Conservation (phyloP, 352 stramenopile genomes). For the Pythium volutum region DNA sequence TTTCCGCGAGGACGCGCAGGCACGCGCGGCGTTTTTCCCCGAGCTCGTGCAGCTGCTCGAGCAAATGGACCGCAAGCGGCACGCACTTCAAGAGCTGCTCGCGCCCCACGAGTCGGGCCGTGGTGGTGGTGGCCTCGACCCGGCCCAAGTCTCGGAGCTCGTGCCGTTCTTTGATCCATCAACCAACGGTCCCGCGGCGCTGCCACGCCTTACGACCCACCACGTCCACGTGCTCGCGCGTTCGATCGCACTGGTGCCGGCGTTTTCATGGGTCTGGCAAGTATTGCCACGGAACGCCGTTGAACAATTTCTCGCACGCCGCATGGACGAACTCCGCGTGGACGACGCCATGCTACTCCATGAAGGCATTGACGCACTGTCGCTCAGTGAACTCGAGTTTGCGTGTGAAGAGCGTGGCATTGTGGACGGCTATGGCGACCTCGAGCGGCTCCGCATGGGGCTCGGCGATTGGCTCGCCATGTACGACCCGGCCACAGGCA, state of each 20-base stretch:
- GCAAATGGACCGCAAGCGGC: conserved; percentile 63
- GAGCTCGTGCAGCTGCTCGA: conserved; percentile 52
- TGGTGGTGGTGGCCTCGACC: conserved; percentile 41
- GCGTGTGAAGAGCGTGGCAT: conserved; percentile 81
- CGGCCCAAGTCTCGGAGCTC: conserved; percentile 57
- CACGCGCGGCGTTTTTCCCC: conserved; percentile 55
- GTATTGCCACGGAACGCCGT: conserved; percentile 39
- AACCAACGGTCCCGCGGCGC: conserved; percentile 34
- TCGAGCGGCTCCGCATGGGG: conserved; percentile 43
- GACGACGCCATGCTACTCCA: conserved; percentile 72
- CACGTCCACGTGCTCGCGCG: conserved; percentile 59
- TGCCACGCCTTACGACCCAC: conserved; percentile 39
- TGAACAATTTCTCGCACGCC: conserved; percentile 47
- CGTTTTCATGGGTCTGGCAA: conserved; percentile 51
- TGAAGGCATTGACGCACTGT: conserved; percentile 66
- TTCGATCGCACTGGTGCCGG: conserved; percentile 52
- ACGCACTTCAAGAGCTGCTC: conserved; percentile 48
- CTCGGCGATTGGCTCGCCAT: conserved; percentile 75
- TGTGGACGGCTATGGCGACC: conserved; percentile 62
- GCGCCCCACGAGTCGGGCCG: conserved; percentile 11
- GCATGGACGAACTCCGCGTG: conserved; percentile 57
- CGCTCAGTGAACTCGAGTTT: conserved; percentile 81
- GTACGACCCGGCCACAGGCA: conserved; percentile 48
- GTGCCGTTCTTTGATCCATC: conserved; percentile 51
- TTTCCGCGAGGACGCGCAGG: conserved; percentile 55